A percentile compares a stretch with the other conserved stretches of the same genome.
These are phyloP conservation scores for Hirschfeldia incana DNA, from an alignment of 345 rosid species.

Conservation along the genomic window DNA sequence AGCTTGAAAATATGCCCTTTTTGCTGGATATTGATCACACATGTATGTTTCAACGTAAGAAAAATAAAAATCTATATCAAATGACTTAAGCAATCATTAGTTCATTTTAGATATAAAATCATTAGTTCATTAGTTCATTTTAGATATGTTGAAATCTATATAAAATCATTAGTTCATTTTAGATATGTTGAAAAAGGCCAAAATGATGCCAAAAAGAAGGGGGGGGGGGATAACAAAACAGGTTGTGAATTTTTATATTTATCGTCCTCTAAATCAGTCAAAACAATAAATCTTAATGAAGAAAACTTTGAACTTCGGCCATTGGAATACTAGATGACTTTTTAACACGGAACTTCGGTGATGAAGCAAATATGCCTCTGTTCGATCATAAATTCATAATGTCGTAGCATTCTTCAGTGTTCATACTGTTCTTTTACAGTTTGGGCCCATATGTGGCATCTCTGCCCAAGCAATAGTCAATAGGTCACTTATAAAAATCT, in stretches of 20 bases:
- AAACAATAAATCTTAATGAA: neutral
- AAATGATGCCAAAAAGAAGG: neutral
- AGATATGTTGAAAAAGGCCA: neutral
- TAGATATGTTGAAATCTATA: neutral
- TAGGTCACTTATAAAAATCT: neutral
- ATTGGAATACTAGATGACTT: neutral
- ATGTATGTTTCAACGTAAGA: neutral
- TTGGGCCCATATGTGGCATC: slow-evolving; percentile 4
- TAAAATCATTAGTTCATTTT: too few relatives aligned
- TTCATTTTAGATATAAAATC: neutral
- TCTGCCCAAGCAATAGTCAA: neutral
- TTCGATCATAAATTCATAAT: neutral
- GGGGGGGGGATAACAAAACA: neutral
- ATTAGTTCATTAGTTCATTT: too few relatives aligned
- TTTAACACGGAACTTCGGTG: neutral
- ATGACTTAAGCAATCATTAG: too few relatives aligned
- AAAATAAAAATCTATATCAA: neutral
- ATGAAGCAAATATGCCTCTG: neutral
- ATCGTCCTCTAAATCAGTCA: neutral
- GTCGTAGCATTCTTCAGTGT: neutral
- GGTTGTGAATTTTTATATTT: neutral
- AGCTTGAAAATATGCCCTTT: slow-evolving; percentile 26
- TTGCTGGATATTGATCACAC: slow-evolving; percentile 6
- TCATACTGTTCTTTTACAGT: neutral
- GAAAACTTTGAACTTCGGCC: neutral